Evolutionary conservation across 2,329 filamentous ascomycete genomes (phyloP).

Genomic region (Fusarium coffeatum): DNA sequence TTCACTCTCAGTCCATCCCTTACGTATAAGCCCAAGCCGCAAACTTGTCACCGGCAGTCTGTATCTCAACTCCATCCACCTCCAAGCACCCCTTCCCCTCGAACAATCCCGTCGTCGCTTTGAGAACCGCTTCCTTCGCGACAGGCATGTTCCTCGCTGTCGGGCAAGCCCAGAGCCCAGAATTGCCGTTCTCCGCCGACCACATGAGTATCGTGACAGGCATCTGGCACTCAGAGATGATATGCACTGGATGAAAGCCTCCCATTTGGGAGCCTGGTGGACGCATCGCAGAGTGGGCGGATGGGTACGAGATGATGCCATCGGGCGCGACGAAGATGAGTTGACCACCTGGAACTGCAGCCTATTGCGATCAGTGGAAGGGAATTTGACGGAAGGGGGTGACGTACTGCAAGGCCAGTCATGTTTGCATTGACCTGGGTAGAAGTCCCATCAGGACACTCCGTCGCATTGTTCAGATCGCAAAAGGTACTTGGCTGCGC

Average conservation of each 20-base stretch:
- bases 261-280: slow-evolving; percentile 63
- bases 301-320: slow-evolving; percentile 67
- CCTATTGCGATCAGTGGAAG: slow-evolving; percentile 41
- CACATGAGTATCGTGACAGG: slow-evolving; percentile 43
- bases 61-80: slow-evolving; percentile 50
- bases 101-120: slow-evolving; percentile 43
- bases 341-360: slow-evolving; percentile 72
- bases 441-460: slow-evolving; percentile 45
- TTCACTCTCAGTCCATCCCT: not conserved
- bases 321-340: slow-evolving; percentile 66
- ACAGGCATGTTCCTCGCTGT: slow-evolving; percentile 24
- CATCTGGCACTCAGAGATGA: slow-evolving; percentile 42
- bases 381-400: fast-evolving
- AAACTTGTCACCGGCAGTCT: slow-evolving; percentile 38
- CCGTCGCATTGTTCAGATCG: slow-evolving; percentile 24
- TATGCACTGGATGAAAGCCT: slow-evolving; percentile 57
- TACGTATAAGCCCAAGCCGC: slow-evolving; percentile 57
- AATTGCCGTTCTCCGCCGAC: slow-evolving; percentile 34
- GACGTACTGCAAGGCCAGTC: slow-evolving; percentile 45
- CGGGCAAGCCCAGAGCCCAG: slow-evolving; percentile 48
- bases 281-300: slow-evolving; percentile 63
- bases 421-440: slow-evolving; percentile 48
- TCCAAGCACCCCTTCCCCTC: slow-evolving; percentile 47
- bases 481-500: slow-evolving; percentile 45
- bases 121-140: slow-evolving; percentile 41